Conservation (phyloP, 768 basidiomycete species). For the Piloderma croceum region DNA sequence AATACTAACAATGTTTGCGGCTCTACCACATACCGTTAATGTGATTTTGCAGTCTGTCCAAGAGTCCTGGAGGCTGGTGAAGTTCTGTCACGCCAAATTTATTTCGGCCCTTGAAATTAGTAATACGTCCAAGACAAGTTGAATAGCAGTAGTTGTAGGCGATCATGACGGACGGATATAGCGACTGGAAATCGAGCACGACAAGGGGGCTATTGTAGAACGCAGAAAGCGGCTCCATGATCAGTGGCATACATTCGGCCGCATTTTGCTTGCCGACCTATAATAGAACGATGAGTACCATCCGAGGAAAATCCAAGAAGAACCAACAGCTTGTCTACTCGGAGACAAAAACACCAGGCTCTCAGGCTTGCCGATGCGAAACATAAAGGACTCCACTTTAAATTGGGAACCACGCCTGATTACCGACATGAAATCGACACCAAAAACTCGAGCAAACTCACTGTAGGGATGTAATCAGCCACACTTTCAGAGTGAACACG, state of each 20-base stretch:
- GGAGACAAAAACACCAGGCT: conserved; percentile 88
- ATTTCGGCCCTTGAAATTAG: conserved; percentile 80
- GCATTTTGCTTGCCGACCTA: conserved; percentile 96
- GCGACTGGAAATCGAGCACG: conserved; percentile 92
- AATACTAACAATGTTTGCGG: background rate
- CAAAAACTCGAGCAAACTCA: conserved; percentile 96
- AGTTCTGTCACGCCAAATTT: conserved; percentile 85
- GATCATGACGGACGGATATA: conserved; percentile 98
- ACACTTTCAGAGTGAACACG: background rate
- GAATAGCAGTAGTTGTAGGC: conserved; percentile 98
- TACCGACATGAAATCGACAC: conserved; percentile 95
- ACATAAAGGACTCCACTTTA: conserved; percentile 99
- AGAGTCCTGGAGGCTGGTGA: conserved; percentile 56
- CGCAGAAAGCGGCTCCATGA: conserved; percentile 90
- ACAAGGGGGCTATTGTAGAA: conserved; percentile 91
- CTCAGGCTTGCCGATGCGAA: conserved; percentile 94
- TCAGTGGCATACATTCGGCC: conserved; percentile 91
- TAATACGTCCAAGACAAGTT: conserved; percentile 86
- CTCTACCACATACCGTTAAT: conserved; percentile 65
- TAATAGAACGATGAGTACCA: conserved; percentile 4
- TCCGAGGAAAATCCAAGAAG: background rate
- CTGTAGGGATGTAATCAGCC: conserved; percentile 34
- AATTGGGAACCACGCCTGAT: conserved; percentile 94
- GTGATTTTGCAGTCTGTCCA: conserved; percentile 68
- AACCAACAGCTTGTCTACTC: conserved; percentile 71